Evolutionary conservation across 768 basidiomycete species (phyloP).

Genomic region (Pisolithus microcarpus): DNA sequence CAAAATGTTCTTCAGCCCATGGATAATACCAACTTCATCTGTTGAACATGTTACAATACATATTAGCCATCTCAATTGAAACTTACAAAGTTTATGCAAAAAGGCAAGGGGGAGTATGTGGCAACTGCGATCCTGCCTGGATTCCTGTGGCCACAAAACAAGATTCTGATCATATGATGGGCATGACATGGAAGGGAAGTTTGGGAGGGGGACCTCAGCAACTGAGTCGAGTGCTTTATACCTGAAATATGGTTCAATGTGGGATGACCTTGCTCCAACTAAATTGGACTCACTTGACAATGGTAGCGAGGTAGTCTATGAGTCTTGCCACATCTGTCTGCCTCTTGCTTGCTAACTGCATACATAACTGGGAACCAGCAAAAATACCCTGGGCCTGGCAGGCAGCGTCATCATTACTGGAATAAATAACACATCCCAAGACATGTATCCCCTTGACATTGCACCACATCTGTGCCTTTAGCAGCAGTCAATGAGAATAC

Average conservation of each 20-base stretch:
- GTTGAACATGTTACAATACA: not conserved
- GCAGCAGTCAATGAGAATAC: too few relatives aligned
- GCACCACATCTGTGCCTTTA: too few relatives aligned
- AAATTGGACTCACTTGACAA: not conserved
- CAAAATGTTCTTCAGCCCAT: not conserved
- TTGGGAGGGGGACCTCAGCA: not conserved
- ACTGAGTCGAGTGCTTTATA: too few relatives aligned
- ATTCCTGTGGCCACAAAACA: not conserved
- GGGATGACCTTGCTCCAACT: not conserved
- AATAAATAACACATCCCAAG: too few relatives aligned
- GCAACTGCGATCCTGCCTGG: not conserved
- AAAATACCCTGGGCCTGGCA: too few relatives aligned
- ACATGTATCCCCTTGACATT: too few relatives aligned
- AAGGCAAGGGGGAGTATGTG: not conserved
- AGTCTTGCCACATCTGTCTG: not conserved
- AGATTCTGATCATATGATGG: not conserved
- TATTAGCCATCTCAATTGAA: not conserved
- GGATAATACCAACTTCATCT: not conserved
- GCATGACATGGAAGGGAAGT: not conserved
- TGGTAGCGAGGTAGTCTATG: not conserved
- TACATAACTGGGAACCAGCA: too few relatives aligned
- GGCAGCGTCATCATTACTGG: too few relatives aligned
- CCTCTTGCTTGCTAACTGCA: not conserved
- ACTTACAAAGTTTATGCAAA: not conserved
- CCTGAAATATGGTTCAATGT: not conserved